Conservation (phyloP, 2,329 filamentous ascomycete species). For the Epichloe aotearoae region DNA sequence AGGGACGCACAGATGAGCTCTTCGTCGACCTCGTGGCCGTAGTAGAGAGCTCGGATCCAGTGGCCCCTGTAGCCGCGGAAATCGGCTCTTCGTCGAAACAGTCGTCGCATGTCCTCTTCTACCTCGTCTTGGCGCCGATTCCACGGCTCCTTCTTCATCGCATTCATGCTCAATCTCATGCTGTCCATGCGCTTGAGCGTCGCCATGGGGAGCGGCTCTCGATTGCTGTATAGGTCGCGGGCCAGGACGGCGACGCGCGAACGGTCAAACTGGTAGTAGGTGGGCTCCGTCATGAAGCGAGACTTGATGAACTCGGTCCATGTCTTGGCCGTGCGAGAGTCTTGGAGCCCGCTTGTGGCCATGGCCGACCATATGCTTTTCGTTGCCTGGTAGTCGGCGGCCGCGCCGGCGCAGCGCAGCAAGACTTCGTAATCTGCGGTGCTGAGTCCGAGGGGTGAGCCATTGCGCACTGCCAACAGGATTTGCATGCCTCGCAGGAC, state of each 20-base stretch:
- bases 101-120: conserved; percentile 15
- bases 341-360: conserved; percentile 12
- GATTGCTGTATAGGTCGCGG: conserved; percentile 23
- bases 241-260: conserved; percentile 25
- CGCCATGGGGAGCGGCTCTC: conserved; percentile 4
- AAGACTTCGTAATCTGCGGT: conserved; percentile 30
- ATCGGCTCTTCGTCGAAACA: conserved; percentile 14
- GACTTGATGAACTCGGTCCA: conserved; percentile 35
- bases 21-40: conserved; percentile 23
- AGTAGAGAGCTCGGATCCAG: conserved; percentile 13
- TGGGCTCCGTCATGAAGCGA: conserved; percentile 31
- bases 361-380: conserved; percentile 24
- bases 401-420: conserved; percentile 34
- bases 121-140: conserved; percentile 13
- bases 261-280: conserved; percentile 34
- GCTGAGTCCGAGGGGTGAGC: conserved; percentile 15
- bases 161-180: conserved; percentile 17
- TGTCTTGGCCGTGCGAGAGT: conserved; percentile 18
- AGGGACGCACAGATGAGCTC: conserved; percentile 27
- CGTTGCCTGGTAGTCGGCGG: conserved; percentile 21
- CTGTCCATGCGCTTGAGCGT: conserved; percentile 16
- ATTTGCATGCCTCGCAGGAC: conserved; percentile 23
- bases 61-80: conserved; percentile 15
- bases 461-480: conserved; percentile 21
- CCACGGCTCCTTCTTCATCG: conserved; percentile 16